Evolutionary conservation across 345 rosid genomes (phyloP), one percentile per base, ranked within the genome.

Genomic region (Xanthoceras sorbifolium): DNA sequence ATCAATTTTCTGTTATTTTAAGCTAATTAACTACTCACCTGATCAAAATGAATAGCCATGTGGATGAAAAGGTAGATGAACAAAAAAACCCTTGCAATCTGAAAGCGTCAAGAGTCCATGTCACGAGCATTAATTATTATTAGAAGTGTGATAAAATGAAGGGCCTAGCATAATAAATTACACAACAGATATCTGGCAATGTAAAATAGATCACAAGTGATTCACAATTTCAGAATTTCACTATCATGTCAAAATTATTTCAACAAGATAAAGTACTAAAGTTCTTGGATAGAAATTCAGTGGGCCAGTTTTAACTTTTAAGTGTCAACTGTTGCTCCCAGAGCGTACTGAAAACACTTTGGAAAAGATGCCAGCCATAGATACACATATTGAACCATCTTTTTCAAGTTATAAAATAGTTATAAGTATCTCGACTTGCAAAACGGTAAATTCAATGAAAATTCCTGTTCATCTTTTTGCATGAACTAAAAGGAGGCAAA

Each of bases 61-160:
- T 94, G 96, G 73, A 74, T 29, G 76, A 89, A 92, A 79, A 89
- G 89, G 86, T 82, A 84, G 81, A 90, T 80, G 82, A 92, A 94
- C 74, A 92, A 72, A 72, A 92, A 29, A 79, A 94, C 77, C 89
- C 98, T 88, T 9, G 94, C 97, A n/a, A 80, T 86, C 97, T 94
- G 75, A 77, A 78, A 73, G 64, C 80, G 60, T 25, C 55, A 77
- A 9, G 36, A 66, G 62, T 40, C 44, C 26, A 18, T 61, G 42
- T 73, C 12, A 77, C 18, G 9, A 44, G 32, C 31, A 68, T 34
- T n/a, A 34, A 22, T 46, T 28, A 42, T 52, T 32, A 29, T 31
- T 59, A 38, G 46, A 59, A 70, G 26, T 34, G 54, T 20, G 12
- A 7, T 50, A 48, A 36, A 71, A 59, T 44, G 26, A 6, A 63